phyloP scores from a whole-genome alignment of 768 basidiomycete genomes.

The Boletus rex-veris region DNA sequence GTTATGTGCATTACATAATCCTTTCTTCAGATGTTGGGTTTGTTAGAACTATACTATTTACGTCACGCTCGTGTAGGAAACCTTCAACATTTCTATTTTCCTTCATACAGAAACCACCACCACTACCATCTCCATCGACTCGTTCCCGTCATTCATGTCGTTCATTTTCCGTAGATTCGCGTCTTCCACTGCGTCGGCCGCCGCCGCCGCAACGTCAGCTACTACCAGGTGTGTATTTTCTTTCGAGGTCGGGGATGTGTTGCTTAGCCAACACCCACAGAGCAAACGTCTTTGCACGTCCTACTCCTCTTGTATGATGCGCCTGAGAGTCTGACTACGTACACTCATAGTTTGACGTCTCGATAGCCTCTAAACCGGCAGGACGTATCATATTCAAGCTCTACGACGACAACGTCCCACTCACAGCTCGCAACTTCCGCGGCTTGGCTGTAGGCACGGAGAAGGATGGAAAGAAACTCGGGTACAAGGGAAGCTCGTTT shows the following conservation, averaged over 20 bases:
- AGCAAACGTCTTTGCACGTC: slow-evolving; percentile 33
- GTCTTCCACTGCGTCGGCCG: slow-evolving; percentile 43
- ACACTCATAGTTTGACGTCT: slow-evolving; percentile 53
- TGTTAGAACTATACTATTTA: not conserved
- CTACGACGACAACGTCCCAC: slow-evolving; percentile 79
- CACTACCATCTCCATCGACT: no score
- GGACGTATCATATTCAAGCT: slow-evolving; percentile 82
- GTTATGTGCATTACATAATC: slow-evolving; percentile 9
- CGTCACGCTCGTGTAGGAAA: slow-evolving; percentile 6
- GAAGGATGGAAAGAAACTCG: slow-evolving; percentile 52
- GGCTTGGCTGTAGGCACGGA: slow-evolving; percentile 58
- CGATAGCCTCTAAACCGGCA: slow-evolving; percentile 54
- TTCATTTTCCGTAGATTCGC: slow-evolving; percentile 50
- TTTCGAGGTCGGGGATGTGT: not conserved
- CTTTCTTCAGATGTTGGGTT: not conserved
- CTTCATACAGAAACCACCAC: slow-evolving; percentile 5
- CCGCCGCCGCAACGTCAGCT: slow-evolving; percentile 12
- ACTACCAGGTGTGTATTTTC: slow-evolving; percentile 12
- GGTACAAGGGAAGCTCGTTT: slow-evolving; percentile 66
- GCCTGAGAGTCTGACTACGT: not conserved
- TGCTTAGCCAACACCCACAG: slow-evolving; percentile 9
- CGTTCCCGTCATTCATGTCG: slow-evolving; percentile 39
- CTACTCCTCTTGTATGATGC: slow-evolving; percentile 3
- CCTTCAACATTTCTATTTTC: slow-evolving; percentile 1
- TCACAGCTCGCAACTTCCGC: slow-evolving; percentile 78